Evolutionary conservation across 1,284 basidiomycete genomes (phyloP), one percentile per base, ranked within the genome.

Genomic region (Amylostereum chailletii): DNA sequence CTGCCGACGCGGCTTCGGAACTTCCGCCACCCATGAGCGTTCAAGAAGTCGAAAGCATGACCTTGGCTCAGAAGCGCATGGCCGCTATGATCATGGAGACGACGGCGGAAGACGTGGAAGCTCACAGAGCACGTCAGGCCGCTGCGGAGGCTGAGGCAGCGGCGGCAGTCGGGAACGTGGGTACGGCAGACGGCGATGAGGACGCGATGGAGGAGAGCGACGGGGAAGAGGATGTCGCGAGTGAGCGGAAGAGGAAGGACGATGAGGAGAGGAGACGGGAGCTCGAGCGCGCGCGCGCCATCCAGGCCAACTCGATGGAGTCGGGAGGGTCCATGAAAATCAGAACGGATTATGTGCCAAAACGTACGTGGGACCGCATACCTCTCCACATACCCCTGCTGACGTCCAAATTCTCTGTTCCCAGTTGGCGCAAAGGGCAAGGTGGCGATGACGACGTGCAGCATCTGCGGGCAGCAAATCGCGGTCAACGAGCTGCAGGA

Each of bases 71-170:
- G 75, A 95, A 96, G 74, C 81, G 92, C 59, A 97, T 97, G 94
- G 92, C 94, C 1, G 90, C 92, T 5, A 94, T 96, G 90, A 86
- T 98, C 61, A 95, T 94, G 89, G 96, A 98, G 68, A 88, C 86
- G 51, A 90, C 90, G 1, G 86, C 75, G 0, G 86, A 90, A 50
- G 87, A 90, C 46, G 80, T 91, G 19, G 88, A 92, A 60, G 88
- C 86, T 11, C 83, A 83, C 58, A 79, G 82, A 53, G 85, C 83
- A 9, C 76, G 77, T 45, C 85, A 90, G 62, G 87, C 87, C 9
- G 87, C 84, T 4, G 85, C 83, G 4, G 87, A 88, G 51, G 84
- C 83, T 1, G 84, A 86, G 51, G 86, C 84, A 5, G 83, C 83
- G 0, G 82, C 79, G 3, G 81, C 83, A 31, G 84, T 81, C 47